Evolutionary conservation across 2,329 filamentous ascomycete species (phyloP).

Genomic region (Corinectria fuckeliana): DNA sequence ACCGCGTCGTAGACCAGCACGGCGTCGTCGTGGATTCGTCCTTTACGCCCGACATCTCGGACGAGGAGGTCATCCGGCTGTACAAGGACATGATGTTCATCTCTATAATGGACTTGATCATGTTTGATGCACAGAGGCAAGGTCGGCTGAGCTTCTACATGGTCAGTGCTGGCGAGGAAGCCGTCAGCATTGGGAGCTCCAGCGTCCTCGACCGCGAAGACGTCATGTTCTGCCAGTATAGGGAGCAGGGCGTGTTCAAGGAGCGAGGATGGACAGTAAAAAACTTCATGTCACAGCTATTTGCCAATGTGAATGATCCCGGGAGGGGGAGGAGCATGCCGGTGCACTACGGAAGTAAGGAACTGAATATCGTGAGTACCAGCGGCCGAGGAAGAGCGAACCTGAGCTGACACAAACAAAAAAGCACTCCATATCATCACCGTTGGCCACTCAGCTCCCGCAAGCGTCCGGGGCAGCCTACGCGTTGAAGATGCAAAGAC

Average conservation of each 20-base stretch:
- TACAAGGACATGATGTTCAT: conserved; percentile 72
- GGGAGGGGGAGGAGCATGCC: conserved; percentile 95
- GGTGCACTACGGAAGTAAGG: conserved; percentile 88
- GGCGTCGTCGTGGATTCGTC: conserved; percentile 80
- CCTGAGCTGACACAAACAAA: conserved; percentile 41
- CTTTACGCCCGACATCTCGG: conserved; percentile 71
- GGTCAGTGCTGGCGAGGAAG: conserved; percentile 94
- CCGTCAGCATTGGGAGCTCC: conserved; percentile 87
- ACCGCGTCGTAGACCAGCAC: conserved; percentile 89
- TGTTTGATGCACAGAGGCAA: conserved; percentile 97
- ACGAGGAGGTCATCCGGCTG: conserved; percentile 65
- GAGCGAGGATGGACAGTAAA: conserved; percentile 86
- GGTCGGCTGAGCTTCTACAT: conserved; percentile 97
- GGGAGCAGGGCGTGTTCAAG: conserved; percentile 89
- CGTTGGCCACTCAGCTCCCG: conserved; percentile 86
- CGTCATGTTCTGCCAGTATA: conserved; percentile 92
- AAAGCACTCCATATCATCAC: conserved; percentile 82
- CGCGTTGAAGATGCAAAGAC: conserved; percentile 80
- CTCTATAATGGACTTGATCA: conserved; percentile 92
- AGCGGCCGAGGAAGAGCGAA: background rate
- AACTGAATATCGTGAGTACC: conserved; percentile 77
- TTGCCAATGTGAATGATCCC: conserved; percentile 81
- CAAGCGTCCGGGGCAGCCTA: conserved; percentile 89
- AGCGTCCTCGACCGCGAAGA: conserved; percentile 84
- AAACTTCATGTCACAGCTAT: conserved; percentile 95